Conservation (phyloP, 345 rosid species). For the Kernera saxatilis region DNA sequence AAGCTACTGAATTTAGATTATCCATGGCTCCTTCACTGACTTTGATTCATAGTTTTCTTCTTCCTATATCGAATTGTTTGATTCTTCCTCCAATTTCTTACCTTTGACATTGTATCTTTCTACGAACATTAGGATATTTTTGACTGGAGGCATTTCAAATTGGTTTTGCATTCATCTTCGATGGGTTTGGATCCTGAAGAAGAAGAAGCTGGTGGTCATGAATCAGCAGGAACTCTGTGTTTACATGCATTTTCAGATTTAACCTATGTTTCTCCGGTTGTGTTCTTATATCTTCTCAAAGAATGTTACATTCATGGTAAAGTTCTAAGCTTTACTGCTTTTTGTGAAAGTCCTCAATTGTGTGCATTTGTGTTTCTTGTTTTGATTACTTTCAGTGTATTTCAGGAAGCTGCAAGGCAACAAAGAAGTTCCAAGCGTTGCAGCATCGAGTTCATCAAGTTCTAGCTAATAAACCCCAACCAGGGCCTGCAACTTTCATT, state of each 20-base stretch:
- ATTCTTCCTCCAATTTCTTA: not conserved
- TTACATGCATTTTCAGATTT: conserved; percentile 60
- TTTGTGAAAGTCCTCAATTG: not conserved
- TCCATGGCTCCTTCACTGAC: no score
- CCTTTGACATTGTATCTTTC: not conserved
- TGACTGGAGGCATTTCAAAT: not conserved
- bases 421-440: conserved; percentile 65
- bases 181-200: conserved; percentile 47
- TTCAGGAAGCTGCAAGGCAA: conserved; percentile 73
- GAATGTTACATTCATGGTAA: conserved; percentile 69
- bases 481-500: conserved; percentile 70
- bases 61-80: not conserved
- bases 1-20: no score
- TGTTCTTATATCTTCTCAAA: conserved; percentile 73
- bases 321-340: conserved; percentile 1
- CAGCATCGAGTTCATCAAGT: conserved; percentile 61
- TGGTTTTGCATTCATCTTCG: not conserved
- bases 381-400: not conserved
- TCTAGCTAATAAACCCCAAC: conserved; percentile 58
- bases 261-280: conserved; percentile 57
- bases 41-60: no score
- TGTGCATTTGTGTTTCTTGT: not conserved
- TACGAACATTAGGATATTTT: not conserved
- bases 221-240: conserved; percentile 31
- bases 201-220: conserved; percentile 25